Percentiles rank a stretch among this genome's conserved stretches.
phyloP scores from a whole-genome alignment of 768 basidiomycete species.

The Exidia glandulosa region DNA sequence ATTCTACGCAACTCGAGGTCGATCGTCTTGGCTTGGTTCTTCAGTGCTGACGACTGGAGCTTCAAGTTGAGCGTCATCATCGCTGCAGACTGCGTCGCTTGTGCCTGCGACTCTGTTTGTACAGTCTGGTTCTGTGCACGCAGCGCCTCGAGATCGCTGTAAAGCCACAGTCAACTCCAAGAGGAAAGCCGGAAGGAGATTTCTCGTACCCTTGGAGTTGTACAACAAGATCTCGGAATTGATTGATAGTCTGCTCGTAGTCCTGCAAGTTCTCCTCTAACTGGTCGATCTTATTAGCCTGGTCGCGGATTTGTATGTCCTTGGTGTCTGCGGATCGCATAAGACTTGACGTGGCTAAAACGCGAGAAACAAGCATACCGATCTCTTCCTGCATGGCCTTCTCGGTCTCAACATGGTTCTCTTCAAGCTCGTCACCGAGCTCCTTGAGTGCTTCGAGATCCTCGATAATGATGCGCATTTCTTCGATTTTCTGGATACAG shows the following conservation, averaged over 20 bases:
- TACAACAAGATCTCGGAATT: conserved; percentile 87
- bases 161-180: conserved; percentile 1
- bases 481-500: conserved; percentile 98
- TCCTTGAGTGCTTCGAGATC: conserved; percentile 94
- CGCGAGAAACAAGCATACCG: too few species aligned
- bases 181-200: background rate
- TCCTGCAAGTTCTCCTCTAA: conserved; percentile 78
- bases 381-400: conserved; percentile 83
- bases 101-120: conserved; percentile 70
- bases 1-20: conserved; percentile 82
- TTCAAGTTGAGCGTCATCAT: conserved; percentile 93
- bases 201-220: conserved; percentile 71
- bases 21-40: conserved; percentile 81
- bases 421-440: conserved; percentile 93
- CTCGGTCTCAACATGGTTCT: conserved; percentile 90
- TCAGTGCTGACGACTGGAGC: conserved; percentile 80
- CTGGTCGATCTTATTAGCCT: conserved; percentile 46
- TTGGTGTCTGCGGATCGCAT: conserved; percentile 60
- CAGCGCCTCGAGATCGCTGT: conserved; percentile 74
- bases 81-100: conserved; percentile 80
- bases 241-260: conserved; percentile 74
- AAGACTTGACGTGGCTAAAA: too few species aligned
- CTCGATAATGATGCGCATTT: conserved; percentile 92
- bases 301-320: conserved; percentile 61
- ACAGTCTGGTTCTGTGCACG: conserved; percentile 78